Conservation (phyloP, 2,329 filamentous ascomycete species). For the Sclerotinia sclerotiorum region DNA sequence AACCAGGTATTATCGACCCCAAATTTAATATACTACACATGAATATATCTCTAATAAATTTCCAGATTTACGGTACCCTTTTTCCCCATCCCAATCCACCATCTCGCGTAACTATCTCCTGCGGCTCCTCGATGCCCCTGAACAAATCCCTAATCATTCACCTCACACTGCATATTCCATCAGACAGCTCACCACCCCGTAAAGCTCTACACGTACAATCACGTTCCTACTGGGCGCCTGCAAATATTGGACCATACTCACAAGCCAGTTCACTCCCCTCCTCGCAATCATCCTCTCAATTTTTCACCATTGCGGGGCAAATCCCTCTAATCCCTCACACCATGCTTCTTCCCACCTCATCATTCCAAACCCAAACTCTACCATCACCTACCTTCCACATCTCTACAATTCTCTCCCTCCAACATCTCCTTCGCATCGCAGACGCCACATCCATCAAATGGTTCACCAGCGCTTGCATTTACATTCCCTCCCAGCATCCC, state of each 20-base stretch:
- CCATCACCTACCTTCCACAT: slow-evolving; percentile 44
- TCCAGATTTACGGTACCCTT: slow-evolving; percentile 64
- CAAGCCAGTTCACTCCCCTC: slow-evolving; percentile 69
- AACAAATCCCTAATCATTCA: slow-evolving; percentile 61
- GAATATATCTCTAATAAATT: slow-evolving; percentile 9
- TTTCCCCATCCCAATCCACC: slow-evolving; percentile 82
- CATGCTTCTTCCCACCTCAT: slow-evolving; percentile 60
- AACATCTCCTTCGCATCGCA: slow-evolving; percentile 87
- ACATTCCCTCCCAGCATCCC: slow-evolving; percentile 52
- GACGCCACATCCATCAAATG: slow-evolving; percentile 67
- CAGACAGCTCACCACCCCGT: slow-evolving; percentile 5
- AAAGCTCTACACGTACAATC: slow-evolving; percentile 84
- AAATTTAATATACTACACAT: not conserved
- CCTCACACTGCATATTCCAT: slow-evolving; percentile 41
- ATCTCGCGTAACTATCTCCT: slow-evolving; percentile 78
- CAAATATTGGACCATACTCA: slow-evolving; percentile 96
- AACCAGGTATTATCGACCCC: slow-evolving; percentile 52
- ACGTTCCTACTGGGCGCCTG: slow-evolving; percentile 93
- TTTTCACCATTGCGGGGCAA: slow-evolving; percentile 77
- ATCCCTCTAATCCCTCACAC: slow-evolving; percentile 81
- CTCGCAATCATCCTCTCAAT: slow-evolving; percentile 32
- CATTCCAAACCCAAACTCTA: no score
- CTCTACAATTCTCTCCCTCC: slow-evolving; percentile 72
- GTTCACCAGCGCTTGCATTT: slow-evolving; percentile 76
- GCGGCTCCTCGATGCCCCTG: slow-evolving; percentile 63